phyloP scores from a whole-genome alignment of 2,329 filamentous ascomycete genomes.

The Hymenoscyphus occultus region DNA sequence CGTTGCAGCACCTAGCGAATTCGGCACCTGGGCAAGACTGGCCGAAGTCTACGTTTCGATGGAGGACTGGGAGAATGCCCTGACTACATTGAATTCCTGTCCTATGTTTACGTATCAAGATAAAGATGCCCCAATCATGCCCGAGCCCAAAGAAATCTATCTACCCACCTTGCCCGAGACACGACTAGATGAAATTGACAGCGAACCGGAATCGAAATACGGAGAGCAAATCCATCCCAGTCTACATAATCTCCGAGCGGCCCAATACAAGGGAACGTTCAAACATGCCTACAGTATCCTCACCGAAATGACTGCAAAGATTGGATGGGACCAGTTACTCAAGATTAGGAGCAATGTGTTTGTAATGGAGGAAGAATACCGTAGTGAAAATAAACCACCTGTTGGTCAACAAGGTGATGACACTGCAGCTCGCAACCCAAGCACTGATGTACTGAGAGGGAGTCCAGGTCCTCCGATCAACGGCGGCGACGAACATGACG shows the following conservation, averaged over 20 bases:
- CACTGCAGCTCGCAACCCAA: slow-evolving; percentile 63
- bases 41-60: slow-evolving; percentile 91
- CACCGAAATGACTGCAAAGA: slow-evolving; percentile 93
- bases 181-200: slow-evolving; percentile 92
- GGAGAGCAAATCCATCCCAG: slow-evolving; percentile 85
- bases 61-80: slow-evolving; percentile 94
- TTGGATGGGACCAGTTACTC: slow-evolving; percentile 94
- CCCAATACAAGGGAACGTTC: slow-evolving; percentile 91
- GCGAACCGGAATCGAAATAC: slow-evolving; percentile 77
- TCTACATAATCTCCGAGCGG: slow-evolving; percentile 79
- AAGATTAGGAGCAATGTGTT: slow-evolving; percentile 96
- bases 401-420: slow-evolving; percentile 41
- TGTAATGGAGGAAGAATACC: slow-evolving; percentile 99
- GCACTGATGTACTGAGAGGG: slow-evolving; percentile 73
- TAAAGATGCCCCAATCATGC: slow-evolving; percentile 93
- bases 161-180: slow-evolving; percentile 87
- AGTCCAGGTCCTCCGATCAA: slow-evolving; percentile 58
- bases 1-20: slow-evolving; percentile 92
- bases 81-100: slow-evolving; percentile 95
- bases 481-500: slow-evolving; percentile 38
- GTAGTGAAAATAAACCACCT: slow-evolving; percentile 74
- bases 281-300: slow-evolving; percentile 90
- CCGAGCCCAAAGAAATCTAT: slow-evolving; percentile 82
- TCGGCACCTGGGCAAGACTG: slow-evolving; percentile 91
- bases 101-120: slow-evolving; percentile 99